phyloP scores from a whole-genome alignment of 1,284 basidiomycete genomes.

The Boletus sp. region DNA sequence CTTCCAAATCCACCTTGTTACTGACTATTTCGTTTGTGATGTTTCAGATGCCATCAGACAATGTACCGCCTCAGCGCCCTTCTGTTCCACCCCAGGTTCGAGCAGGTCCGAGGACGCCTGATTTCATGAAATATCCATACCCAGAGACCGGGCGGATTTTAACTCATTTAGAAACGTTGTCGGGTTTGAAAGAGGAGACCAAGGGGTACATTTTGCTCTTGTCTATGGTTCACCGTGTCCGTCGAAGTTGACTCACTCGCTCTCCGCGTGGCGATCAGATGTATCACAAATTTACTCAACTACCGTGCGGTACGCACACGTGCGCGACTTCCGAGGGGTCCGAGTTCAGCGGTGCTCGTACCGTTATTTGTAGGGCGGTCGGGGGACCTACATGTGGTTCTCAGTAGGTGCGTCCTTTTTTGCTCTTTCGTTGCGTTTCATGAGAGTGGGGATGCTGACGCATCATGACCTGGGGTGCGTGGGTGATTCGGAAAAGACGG shows the following conservation, averaged over 20 bases:
- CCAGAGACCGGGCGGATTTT: constrained; percentile 9
- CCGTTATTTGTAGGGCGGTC: constrained; percentile 78
- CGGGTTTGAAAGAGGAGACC: constrained; percentile 22
- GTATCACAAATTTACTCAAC: constrained; percentile 54
- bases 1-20: neutral
- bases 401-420: constrained; percentile 57
- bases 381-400: constrained; percentile 79
- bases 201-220: constrained; percentile 16
- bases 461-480: neutral
- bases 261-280: constrained; percentile 39
- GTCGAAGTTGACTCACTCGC: no score
- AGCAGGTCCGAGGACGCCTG: neutral
- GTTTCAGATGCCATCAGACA: constrained; percentile 17
- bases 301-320: constrained; percentile 49
- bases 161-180: constrained; percentile 15
- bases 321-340: constrained; percentile 52
- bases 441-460: neutral
- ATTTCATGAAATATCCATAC: constrained; percentile 22
- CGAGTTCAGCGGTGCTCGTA: constrained; percentile 70
- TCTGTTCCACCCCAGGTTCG: neutral
- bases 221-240: no score
- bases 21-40: neutral
- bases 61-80: neutral
- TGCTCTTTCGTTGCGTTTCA: neutral
- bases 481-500: constrained; percentile 49